A percentile compares a stretch with the other conserved stretches of the same genome.
phyloP scores from a whole-genome alignment of 495 filamentous ascomycete species.

The Pyrenula massariospora region DNA sequence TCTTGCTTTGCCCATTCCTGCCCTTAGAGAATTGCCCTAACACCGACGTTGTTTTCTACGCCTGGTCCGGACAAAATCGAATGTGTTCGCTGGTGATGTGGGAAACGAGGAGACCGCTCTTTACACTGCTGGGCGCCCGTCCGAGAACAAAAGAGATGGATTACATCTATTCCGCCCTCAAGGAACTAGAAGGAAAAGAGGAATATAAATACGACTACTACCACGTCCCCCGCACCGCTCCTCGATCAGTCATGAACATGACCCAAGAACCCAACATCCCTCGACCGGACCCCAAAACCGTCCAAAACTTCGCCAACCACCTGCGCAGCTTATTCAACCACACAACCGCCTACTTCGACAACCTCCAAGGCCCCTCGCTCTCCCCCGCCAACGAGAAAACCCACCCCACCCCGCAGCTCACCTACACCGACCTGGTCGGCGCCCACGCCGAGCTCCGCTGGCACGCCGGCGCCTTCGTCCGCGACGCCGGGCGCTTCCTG shows the following conservation, averaged over 20 bases:
- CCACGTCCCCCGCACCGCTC: neutral
- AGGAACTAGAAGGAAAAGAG: neutral
- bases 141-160: neutral
- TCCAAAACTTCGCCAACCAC: neutral
- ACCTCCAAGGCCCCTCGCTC: no score
- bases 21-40: neutral
- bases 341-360: neutral
- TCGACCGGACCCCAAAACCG: neutral
- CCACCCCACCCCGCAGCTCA: neutral
- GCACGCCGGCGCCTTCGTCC: neutral
- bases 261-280: neutral
- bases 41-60: neutral
- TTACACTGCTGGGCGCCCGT: neutral
- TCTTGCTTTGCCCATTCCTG: neutral
- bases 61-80: neutral
- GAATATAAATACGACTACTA: no score
- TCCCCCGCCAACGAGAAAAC: neutral
- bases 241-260: neutral
- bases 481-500: neutral
- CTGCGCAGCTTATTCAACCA: neutral
- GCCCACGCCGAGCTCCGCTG: neutral
- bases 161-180: neutral
- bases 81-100: neutral
- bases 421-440: neutral
- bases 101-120: neutral